Evolutionary conservation across 2,329 filamentous ascomycete species (phyloP).

Genomic region (Colletotrichum salicis): DNA sequence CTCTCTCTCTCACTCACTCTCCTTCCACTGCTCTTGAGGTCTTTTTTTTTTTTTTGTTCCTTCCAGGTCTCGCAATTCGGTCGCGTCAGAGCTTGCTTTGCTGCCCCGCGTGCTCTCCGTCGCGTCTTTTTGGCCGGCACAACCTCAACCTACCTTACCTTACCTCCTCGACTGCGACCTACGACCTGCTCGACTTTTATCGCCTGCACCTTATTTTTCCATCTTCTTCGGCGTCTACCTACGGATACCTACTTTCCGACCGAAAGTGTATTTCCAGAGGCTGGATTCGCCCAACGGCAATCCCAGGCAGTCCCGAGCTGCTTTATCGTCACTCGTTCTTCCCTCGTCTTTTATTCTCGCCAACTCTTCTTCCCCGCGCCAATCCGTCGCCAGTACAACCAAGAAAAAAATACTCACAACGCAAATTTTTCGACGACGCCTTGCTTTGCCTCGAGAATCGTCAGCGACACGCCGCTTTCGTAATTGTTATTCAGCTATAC

Average conservation of each 20-base stretch:
- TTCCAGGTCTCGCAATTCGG: neutral
- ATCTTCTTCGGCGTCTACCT: neutral
- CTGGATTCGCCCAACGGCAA: neutral
- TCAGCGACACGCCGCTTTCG: neutral
- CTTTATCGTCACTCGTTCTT: constrained; percentile 5
- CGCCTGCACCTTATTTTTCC: neutral
- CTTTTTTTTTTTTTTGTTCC: neutral
- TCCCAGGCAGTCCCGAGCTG: neutral
- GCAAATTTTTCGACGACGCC: neutral
- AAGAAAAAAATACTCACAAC: neutral
- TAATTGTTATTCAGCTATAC: neutral
- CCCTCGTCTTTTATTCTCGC: neutral
- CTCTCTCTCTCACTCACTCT: neutral
- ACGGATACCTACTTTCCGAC: neutral
- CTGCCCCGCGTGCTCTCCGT: neutral
- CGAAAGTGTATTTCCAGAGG: neutral
- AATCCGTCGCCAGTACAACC: neutral
- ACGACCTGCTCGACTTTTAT: neutral
- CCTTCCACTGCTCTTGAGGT: neutral
- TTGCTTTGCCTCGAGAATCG: neutral
- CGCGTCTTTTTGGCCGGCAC: neutral
- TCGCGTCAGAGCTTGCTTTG: neutral
- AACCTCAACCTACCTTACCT: neutral
- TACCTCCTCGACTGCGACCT: neutral
- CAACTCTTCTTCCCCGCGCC: neutral